Base-by-base conservation (phyloP, 2,329 filamentous ascomycete species). In the Chrysosporium queenslandicum region DNA sequence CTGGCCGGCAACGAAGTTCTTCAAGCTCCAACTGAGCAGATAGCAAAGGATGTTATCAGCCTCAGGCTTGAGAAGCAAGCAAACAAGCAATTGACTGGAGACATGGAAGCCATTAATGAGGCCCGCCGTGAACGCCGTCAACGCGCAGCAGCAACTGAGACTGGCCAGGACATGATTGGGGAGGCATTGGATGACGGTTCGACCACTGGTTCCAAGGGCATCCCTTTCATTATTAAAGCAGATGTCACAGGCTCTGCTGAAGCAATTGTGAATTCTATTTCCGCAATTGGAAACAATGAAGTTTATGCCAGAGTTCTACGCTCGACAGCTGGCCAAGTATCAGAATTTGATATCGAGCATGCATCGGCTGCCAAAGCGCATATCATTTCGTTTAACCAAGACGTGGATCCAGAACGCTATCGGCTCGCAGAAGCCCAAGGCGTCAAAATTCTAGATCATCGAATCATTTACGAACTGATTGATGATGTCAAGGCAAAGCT, bases 181-280 rank as follows among this genome's bases (percentile, higher is more conserved):
- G n/a, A 27, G 2, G 37, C 32, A 29, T 8, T n/a, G 9, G 25
- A 8, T 6, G 74, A 47, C 8, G 18, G 74, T 47, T 63, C 61
- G 18, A 51, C 66, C 0, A 64, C 69, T 27, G 76, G 77, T 0
- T 74, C 77, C 12, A 72, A 76, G 55, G 71, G 77, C 14, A 77
- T 95, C 45, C 85, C 85, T 61, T 92, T 97, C 68, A 81, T 92
- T 54, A 76, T 98, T 71, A 95, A 94, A 69, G 90, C 84, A 50
- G 92, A 98, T 62, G 92, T 97, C 16, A 86, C 85, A 56, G 92
- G 92, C 34, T 97, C 91, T 0, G 89, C 90, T 0, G 92, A 98
- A 72, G 92, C 92, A 2, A 85, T 97, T 2, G 76, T 83, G 55
- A 84, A 87, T 46, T 83, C 85, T 7, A 77, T 98, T 54, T 74